Conservation (phyloP, 345 rosid species). For the Bruguiera parviflora region DNA sequence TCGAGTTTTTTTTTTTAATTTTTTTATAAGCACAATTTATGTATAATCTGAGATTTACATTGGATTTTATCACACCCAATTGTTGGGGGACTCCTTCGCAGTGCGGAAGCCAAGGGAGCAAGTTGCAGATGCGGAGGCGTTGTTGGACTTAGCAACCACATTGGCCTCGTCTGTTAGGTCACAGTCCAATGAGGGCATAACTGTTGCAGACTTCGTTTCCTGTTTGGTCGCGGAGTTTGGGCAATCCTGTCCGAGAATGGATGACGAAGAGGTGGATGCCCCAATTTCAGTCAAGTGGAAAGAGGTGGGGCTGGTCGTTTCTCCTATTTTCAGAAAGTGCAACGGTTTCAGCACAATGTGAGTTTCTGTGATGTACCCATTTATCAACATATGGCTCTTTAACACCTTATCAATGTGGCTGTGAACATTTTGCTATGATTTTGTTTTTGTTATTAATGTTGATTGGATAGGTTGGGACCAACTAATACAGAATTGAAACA, state of each 20-base stretch:
- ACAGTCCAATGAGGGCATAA: constrained; percentile 55
- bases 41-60: background rate
- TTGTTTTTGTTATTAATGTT: background rate
- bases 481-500: constrained; percentile 72
- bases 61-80: background rate
- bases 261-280: constrained; percentile 25
- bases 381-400: background rate
- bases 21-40: background rate
- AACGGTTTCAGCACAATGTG: constrained; percentile 76
- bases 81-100: constrained; percentile 18
- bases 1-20: too few species aligned
- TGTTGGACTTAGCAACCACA: constrained; percentile 62
- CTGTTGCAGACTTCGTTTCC: constrained; percentile 56
- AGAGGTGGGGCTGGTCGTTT: constrained; percentile 59
- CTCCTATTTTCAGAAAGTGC: constrained; percentile 44
- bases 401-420: background rate
- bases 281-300: constrained; percentile 61
- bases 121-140: constrained; percentile 89
- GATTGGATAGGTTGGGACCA: constrained; percentile 73
- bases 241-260: constrained; percentile 27
- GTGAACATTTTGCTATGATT: background rate
- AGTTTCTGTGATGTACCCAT: constrained; percentile 25
- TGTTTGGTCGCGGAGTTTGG: constrained; percentile 52
- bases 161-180: constrained; percentile 71
- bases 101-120: constrained; percentile 90